Evolutionary conservation across 352 stramenopile genomes (phyloP).

Genomic region (Globisporangium lucens): DNA sequence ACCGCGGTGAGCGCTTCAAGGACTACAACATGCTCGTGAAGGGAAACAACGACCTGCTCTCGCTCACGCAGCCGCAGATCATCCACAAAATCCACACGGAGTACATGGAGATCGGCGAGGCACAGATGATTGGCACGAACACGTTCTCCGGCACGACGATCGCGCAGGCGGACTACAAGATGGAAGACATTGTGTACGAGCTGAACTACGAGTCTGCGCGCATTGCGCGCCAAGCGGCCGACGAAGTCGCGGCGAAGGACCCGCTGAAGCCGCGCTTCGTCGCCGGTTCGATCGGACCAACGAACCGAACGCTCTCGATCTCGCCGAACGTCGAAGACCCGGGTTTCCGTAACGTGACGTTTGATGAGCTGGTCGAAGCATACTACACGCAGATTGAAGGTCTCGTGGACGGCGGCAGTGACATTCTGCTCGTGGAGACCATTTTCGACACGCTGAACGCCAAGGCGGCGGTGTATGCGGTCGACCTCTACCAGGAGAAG

Average conservation of each 20-base stretch:
- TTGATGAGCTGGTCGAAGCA: slow-evolving; percentile 95
- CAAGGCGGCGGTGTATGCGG: slow-evolving; percentile 94
- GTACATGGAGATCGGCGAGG: slow-evolving; percentile 92
- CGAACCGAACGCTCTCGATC: slow-evolving; percentile 95
- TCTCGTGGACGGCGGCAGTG: slow-evolving; percentile 93
- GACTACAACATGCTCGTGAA: slow-evolving; percentile 92
- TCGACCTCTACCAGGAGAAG: slow-evolving; percentile 92
- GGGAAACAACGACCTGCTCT: slow-evolving; percentile 98
- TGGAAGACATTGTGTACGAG: slow-evolving; percentile 95
- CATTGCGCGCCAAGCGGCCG: slow-evolving; percentile 90
- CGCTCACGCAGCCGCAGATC: slow-evolving; percentile 93
- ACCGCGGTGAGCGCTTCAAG: slow-evolving; percentile 93
- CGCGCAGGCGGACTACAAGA: slow-evolving; percentile 96
- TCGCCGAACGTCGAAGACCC: slow-evolving; percentile 95
- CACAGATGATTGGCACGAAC: slow-evolving; percentile 96
- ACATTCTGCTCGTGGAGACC: slow-evolving; percentile 97
- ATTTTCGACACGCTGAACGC: slow-evolving; percentile 98
- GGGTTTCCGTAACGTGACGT: slow-evolving; percentile 93
- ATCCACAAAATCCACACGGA: slow-evolving; percentile 95
- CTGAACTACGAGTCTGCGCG: slow-evolving; percentile 93
- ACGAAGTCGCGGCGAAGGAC: slow-evolving; percentile 92
- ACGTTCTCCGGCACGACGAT: slow-evolving; percentile 97
- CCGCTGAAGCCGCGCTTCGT: slow-evolving; percentile 94
- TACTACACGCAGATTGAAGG: slow-evolving; percentile 95
- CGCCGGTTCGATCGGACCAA: slow-evolving; percentile 94